Conservation (phyloP, 2,329 filamentous ascomycete species). For the Rutstroemia sp. region DNA sequence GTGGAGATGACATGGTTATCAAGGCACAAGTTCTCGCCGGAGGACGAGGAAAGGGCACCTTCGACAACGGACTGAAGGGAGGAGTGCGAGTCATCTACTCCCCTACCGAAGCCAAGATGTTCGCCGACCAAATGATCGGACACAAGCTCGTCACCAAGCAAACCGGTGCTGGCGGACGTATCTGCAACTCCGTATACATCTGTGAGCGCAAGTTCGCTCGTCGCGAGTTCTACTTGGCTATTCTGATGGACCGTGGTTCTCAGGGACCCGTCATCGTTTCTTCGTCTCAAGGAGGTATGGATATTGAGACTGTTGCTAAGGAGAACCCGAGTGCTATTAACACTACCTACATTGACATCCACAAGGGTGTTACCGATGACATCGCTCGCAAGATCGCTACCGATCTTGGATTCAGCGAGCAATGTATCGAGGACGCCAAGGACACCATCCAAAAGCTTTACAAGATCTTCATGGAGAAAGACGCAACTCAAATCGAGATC, state of each 20-base stretch:
- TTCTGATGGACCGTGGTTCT: constrained; percentile 92
- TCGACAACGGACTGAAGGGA: constrained; percentile 98
- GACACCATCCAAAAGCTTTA: constrained; percentile 98
- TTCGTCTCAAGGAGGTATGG: constrained; percentile 97
- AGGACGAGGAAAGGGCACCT: constrained; percentile 94
- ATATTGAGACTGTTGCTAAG: constrained; percentile 98
- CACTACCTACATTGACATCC: constrained; percentile 90
- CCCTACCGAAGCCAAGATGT: constrained; percentile 92
- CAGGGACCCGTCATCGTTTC: constrained; percentile 94
- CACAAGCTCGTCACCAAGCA: constrained; percentile 99
- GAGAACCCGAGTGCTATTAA: constrained; percentile 93
- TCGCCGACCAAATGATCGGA: constrained; percentile 98
- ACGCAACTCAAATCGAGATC: constrained; percentile 99
- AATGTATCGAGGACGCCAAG: constrained; percentile 93
- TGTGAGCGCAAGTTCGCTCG: constrained; percentile 99
- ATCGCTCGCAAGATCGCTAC: constrained; percentile 84
- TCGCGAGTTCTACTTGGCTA: constrained; percentile 96
- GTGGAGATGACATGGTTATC: constrained; percentile 96
- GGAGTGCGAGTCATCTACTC: constrained; percentile 99
- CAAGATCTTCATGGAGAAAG: constrained; percentile 97
- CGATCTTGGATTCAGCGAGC: constrained; percentile 94
- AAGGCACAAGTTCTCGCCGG: constrained; percentile 98
- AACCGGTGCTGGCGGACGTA: constrained; percentile 84
- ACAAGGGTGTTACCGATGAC: constrained; percentile 89
- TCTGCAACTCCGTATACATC: constrained; percentile 97